A percentile compares a stretch with the other conserved stretches of the same genome.
phyloP scores from a whole-genome alignment of 306 rosid species.

The Gleditsia sinensis region DNA sequence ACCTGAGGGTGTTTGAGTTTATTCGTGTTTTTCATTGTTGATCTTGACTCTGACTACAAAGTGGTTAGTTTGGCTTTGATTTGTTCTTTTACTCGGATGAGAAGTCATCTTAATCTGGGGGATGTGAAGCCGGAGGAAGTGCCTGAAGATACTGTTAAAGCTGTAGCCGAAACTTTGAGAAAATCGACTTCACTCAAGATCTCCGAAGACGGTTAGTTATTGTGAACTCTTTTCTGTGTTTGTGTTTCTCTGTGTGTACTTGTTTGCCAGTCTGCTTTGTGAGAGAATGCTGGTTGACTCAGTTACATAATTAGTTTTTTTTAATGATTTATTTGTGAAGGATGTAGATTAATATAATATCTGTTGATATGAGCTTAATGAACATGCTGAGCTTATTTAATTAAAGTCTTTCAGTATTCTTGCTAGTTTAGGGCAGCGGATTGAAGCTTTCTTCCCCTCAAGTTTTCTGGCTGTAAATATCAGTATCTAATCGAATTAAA shows the following conservation, averaged over 20 bases:
- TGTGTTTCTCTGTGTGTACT: background rate
- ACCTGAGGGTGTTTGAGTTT: background rate
- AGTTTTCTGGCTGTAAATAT: background rate
- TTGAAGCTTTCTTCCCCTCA: background rate
- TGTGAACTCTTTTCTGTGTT: background rate
- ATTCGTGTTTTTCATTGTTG: slow-evolving; percentile 24
- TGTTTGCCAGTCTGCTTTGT: background rate
- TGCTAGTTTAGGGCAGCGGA: background rate
- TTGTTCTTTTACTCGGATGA: slow-evolving; percentile 85
- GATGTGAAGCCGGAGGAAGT: slow-evolving; percentile 58
- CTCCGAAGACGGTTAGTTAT: slow-evolving; percentile 80
- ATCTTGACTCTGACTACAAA: slow-evolving; percentile 52
- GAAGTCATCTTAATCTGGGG: slow-evolving; percentile 68
- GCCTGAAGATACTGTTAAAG: slow-evolving; percentile 52
- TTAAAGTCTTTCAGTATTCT: background rate
- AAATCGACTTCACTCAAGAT: slow-evolving; percentile 50
- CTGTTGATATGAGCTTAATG: background rate
- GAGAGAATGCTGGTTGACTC: background rate
- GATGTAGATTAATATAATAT: background rate
- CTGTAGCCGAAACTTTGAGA: slow-evolving; percentile 74
- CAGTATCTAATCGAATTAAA: background rate
- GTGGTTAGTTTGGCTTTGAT: slow-evolving; percentile 80
- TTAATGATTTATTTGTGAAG: background rate
- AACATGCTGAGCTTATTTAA: background rate
- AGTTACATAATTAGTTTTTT: background rate